Percentiles rank a stretch among this genome's conserved stretches.
These are phyloP conservation scores for Leersia perrieri DNA, from an alignment of 176 grass and related monocot genomes.

Conservation along the genomic window DNA sequence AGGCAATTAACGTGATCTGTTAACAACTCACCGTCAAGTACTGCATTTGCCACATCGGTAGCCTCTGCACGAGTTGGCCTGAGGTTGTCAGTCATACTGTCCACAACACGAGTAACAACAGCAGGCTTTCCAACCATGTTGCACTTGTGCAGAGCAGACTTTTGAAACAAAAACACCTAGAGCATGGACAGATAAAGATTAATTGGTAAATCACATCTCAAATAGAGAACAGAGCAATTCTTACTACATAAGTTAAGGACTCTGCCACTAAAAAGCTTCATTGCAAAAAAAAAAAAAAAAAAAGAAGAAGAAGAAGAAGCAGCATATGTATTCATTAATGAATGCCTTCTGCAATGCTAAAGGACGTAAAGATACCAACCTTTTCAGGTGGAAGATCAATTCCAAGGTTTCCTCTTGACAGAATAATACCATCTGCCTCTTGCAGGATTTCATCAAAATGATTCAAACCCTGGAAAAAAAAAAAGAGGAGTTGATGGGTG, in stretches of 20 bases:
- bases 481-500: slow-evolving; percentile 12
- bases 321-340: neutral
- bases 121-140: slow-evolving; percentile 98
- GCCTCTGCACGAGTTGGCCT: slow-evolving; percentile 96
- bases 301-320: too few species aligned
- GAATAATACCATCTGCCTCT: slow-evolving; percentile 94
- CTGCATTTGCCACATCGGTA: slow-evolving; percentile 97
- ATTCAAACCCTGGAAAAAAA: slow-evolving; percentile 73
- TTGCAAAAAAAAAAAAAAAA: neutral
- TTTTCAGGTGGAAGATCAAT: slow-evolving; percentile 99
- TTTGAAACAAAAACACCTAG: slow-evolving; percentile 97
- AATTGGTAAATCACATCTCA: neutral
- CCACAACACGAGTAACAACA: slow-evolving; percentile 96
- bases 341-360: neutral
- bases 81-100: slow-evolving; percentile 99
- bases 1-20: neutral
- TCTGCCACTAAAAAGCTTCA: neutral
- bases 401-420: slow-evolving; percentile 93
- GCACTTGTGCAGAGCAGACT: slow-evolving; percentile 95
- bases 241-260: neutral
- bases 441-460: slow-evolving; percentile 98
- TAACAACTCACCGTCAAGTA: slow-evolving; percentile 81
- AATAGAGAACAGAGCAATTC: neutral
- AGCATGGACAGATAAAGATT: slow-evolving; percentile 5
- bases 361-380: slow-evolving; percentile 41